A percentile compares a stretch with the other conserved stretches of the same genome.
Conservation (phyloP, 805 yeast genomes). For the Lipomyces yamadae region DNA sequence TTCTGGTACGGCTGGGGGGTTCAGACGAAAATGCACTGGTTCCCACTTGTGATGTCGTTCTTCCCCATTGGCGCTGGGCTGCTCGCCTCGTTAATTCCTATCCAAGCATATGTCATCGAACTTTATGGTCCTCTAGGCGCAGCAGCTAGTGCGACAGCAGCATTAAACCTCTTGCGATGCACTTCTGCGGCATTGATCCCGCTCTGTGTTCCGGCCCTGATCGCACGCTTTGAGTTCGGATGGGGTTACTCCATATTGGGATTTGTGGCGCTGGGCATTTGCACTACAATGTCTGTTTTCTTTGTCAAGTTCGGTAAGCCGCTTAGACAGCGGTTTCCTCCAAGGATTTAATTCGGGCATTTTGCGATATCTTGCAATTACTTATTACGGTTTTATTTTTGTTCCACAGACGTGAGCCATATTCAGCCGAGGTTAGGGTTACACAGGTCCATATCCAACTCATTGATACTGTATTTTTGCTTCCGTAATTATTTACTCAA, state of each 20-base stretch:
- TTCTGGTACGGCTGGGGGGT: conserved; percentile 48
- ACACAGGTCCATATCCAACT: too few species aligned
- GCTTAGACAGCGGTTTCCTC: conserved; percentile 29
- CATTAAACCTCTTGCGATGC: conserved; percentile 31
- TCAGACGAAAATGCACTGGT: conserved; percentile 26
- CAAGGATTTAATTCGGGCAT: conserved; percentile 16
- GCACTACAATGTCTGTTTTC: conserved; percentile 23
- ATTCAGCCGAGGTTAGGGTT: too few species aligned
- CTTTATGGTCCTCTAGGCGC: conserved; percentile 34
- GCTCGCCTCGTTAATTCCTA: conserved; percentile 31
- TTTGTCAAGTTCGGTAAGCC: conserved; percentile 28
- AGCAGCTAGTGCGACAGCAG: conserved; percentile 36
- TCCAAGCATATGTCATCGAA: conserved; percentile 36
- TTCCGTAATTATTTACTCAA: too few species aligned
- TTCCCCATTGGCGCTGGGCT: conserved; percentile 32
- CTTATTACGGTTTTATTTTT: too few species aligned
- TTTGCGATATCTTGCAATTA: too few species aligned
- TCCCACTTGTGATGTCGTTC: conserved; percentile 27
- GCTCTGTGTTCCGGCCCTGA: conserved; percentile 27
- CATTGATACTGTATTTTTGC: too few species aligned
- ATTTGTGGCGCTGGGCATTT: conserved; percentile 26
- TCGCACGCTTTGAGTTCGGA: conserved; percentile 26
- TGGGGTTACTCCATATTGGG: conserved; percentile 36
- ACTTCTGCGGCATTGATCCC: conserved; percentile 36
- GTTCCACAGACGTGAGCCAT: too few species aligned